Base-by-base conservation (phyloP, 805 yeast species). In the Zygoascus bituminiphila region DNA sequence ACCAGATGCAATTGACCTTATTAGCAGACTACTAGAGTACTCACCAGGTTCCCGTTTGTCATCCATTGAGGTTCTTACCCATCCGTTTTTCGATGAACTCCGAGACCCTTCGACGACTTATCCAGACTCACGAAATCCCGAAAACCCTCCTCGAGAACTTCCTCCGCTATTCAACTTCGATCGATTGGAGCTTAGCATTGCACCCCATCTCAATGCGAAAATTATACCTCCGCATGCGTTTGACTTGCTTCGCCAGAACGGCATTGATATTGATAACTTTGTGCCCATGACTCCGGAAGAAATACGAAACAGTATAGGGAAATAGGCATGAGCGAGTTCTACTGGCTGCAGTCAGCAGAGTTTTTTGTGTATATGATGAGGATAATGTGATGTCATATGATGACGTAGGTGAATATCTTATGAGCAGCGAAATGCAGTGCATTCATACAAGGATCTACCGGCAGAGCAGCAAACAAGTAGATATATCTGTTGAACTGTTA, bases 81-180 rank as follows among this genome's bases (percentile, higher is more conserved):
- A 91, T 70, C 82, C 84, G 22, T 93, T 88, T 65, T 91, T 91
- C 64, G 84, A 87, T 64, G 95, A 89, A 61, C 74, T 91, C 57
- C 83, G 91, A 63, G 75, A 73, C 47, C 72, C 71, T 17, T 55
- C 69, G 52, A 68, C 72, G 9, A 54, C 47, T 44, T 56, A 69
- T 43, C 73, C 74, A n/a, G 69, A 72, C 53, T 67, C 73, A 49
- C 57, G 73, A 31, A 61, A 79, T 58, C 86, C 88, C 3, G 52
- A 48, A 33, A 75, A 81, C 39, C 81, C 79, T 61, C 93, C 64
- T 76, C 87, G 70, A 66, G 85, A 71, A 68, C 81, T 65, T 73
- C 96, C 69, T 79, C 95, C 44, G 66, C 84, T 61, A 78, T 88
- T 68, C 82, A 85, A 71, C 77, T 93, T 64, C 93, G 82, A 72